Conservation (phyloP, 2,329 filamentous ascomycete genomes). For the Ramichloridium luteum region DNA sequence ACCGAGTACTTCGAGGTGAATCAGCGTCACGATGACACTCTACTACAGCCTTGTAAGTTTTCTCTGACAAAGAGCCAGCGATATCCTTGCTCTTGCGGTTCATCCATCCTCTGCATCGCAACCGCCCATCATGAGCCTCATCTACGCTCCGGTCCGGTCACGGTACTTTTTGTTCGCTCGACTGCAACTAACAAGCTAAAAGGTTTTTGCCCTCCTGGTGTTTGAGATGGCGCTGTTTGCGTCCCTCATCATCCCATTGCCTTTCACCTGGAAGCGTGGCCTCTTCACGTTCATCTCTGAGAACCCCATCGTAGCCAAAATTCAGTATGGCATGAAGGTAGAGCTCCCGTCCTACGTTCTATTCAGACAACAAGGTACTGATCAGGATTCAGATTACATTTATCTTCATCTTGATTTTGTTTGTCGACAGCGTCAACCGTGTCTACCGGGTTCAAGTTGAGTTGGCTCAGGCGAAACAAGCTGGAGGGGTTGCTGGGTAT, state of each 20-base stretch:
- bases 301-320: slow-evolving; percentile 70
- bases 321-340: slow-evolving; percentile 93
- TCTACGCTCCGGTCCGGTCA: slow-evolving; percentile 27
- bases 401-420: slow-evolving; percentile 96
- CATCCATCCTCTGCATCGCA: slow-evolving; percentile 5
- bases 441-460: slow-evolving; percentile 96
- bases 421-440: slow-evolving; percentile 90
- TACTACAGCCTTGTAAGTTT: slow-evolving; percentile 54
- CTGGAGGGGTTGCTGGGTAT: slow-evolving; percentile 38
- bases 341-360: too few relatives aligned
- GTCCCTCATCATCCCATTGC: slow-evolving; percentile 72
- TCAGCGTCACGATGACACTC: slow-evolving; percentile 48
- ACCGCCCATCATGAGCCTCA: too few relatives aligned
- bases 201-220: slow-evolving; percentile 77
- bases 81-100: slow-evolving; percentile 6
- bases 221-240: slow-evolving; percentile 74
- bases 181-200: slow-evolving; percentile 12
- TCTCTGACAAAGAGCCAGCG: too few relatives aligned
- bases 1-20: slow-evolving; percentile 9
- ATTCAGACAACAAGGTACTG: slow-evolving; percentile 1
- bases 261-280: slow-evolving; percentile 72
- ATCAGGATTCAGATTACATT: slow-evolving; percentile 66
- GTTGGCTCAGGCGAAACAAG: slow-evolving; percentile 59
- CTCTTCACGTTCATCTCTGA: slow-evolving; percentile 95
- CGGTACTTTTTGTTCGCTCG: not conserved